Percentiles rank a stretch among this genome's conserved stretches.
Evolutionary conservation across 2,329 filamentous ascomycete genomes (phyloP).

Genomic region (Hypoxylon sp.): DNA sequence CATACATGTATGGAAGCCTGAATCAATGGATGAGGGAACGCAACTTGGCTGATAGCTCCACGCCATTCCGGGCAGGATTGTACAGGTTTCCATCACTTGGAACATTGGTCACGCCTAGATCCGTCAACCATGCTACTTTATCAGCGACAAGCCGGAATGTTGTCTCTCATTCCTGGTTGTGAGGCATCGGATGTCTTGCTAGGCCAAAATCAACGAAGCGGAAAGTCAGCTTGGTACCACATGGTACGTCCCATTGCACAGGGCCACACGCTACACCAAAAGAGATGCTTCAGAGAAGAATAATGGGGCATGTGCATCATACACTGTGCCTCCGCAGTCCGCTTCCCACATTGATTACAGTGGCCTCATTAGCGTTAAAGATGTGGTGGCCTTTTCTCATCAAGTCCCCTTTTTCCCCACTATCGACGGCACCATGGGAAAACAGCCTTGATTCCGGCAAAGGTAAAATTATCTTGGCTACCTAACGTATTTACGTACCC

Average conservation of each 20-base stretch:
- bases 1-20: conserved; percentile 4
- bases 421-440: conserved; percentile 45
- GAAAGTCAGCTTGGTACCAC: conserved; percentile 39
- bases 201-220: conserved; percentile 41
- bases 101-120: conserved; percentile 41
- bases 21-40: conserved; percentile 18
- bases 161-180: conserved; percentile 49
- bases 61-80: conserved; percentile 38
- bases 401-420: conserved; percentile 40
- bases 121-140: conserved; percentile 46
- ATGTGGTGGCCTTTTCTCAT: conserved; percentile 25
- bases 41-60: conserved; percentile 25
- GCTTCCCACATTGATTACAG: conserved; percentile 26
- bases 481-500: background rate
- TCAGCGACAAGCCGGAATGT: conserved; percentile 45
- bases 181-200: conserved; percentile 52
- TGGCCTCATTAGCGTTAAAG: conserved; percentile 29
- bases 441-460: conserved; percentile 45
- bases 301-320: conserved; percentile 31
- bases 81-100: conserved; percentile 31
- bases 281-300: conserved; percentile 25
- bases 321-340: conserved; percentile 43
- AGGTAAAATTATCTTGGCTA: conserved; percentile 42
- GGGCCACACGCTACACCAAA: conserved; percentile 46
- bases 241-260: conserved; percentile 40